A percentile compares a stretch with the other conserved stretches of the same genome.
Evolutionary conservation across 208 protist genomes (phyloP).

Genomic region (Leptomonas pyrrhocoris): DNA sequence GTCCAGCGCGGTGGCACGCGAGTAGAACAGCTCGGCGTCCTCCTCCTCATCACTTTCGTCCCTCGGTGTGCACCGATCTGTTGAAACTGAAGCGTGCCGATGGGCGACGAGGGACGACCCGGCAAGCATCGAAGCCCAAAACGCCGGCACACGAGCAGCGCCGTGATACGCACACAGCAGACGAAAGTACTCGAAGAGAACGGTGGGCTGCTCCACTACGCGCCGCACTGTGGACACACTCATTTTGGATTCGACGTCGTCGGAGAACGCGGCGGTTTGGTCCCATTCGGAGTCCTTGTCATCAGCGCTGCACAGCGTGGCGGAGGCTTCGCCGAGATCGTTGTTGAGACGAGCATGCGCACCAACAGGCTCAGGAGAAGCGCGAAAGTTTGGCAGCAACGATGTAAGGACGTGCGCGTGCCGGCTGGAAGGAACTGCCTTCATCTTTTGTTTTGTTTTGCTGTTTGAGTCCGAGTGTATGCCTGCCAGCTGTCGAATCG

Average conservation of each 20-base stretch:
- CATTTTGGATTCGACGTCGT: background rate
- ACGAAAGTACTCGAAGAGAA: slow-evolving; percentile 26
- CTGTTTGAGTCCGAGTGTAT: too few species aligned
- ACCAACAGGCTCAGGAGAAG: too few species aligned
- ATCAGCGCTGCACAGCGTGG: background rate
- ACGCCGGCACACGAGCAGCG: slow-evolving; percentile 14
- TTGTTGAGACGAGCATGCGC: background rate
- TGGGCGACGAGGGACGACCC: background rate
- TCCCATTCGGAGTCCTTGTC: background rate
- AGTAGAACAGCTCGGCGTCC: background rate
- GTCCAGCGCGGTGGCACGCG: slow-evolving; percentile 26
- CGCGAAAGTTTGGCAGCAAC: background rate
- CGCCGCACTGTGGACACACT: background rate
- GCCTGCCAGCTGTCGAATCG: too few species aligned
- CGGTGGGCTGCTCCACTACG: background rate
- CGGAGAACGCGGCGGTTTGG: slow-evolving; percentile 5
- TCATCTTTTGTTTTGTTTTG: too few species aligned
- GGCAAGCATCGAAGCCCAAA: slow-evolving; percentile 21
- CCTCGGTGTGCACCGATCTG: background rate
- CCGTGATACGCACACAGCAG: slow-evolving; percentile 29
- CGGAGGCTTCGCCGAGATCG: background rate
- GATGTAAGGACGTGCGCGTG: background rate
- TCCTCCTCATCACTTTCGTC: background rate
- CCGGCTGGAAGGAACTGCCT: too few species aligned
- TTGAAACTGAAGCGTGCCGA: background rate